Conservation (phyloP, 305 asterid species). For the Rubia balearica region DNA sequence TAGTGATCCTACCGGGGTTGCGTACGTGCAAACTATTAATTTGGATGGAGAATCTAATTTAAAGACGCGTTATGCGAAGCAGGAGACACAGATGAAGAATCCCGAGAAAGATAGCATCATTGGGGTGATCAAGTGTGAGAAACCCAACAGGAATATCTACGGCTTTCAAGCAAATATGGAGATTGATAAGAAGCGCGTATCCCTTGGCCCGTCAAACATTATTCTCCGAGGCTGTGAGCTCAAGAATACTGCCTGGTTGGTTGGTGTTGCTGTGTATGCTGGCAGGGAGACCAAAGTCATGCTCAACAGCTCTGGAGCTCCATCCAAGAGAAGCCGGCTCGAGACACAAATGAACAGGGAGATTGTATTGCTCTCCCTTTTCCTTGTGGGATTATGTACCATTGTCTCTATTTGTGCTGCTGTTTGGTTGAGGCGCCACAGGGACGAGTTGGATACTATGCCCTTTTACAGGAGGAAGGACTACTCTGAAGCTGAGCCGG, state of each 20-base stretch:
- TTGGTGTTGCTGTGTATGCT: constrained; percentile 83
- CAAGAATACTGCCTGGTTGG: constrained; percentile 85
- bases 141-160: constrained; percentile 88
- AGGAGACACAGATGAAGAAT: constrained; percentile 69
- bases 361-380: constrained; percentile 67
- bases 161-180: constrained; percentile 90
- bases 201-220: constrained; percentile 94
- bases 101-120: constrained; percentile 35
- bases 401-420: constrained; percentile 66
- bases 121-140: constrained; percentile 92
- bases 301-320: constrained; percentile 98
- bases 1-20: constrained; percentile 89
- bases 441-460: constrained; percentile 64
- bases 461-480: constrained; percentile 75
- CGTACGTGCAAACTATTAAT: constrained; percentile 82
- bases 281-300: constrained; percentile 94
- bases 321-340: constrained; percentile 86
- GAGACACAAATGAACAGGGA: constrained; percentile 87
- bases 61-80: constrained; percentile 95
- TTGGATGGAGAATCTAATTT: constrained; percentile 95
- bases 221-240: constrained; percentile 91
- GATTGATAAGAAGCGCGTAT: constrained; percentile 69
- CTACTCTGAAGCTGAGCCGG: constrained; percentile 42
- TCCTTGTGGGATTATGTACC: constrained; percentile 55
- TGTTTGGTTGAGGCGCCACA: constrained; percentile 72